Conservation (phyloP, 1,139 yeast genomes). For the Kazachstania sp. region DNA sequence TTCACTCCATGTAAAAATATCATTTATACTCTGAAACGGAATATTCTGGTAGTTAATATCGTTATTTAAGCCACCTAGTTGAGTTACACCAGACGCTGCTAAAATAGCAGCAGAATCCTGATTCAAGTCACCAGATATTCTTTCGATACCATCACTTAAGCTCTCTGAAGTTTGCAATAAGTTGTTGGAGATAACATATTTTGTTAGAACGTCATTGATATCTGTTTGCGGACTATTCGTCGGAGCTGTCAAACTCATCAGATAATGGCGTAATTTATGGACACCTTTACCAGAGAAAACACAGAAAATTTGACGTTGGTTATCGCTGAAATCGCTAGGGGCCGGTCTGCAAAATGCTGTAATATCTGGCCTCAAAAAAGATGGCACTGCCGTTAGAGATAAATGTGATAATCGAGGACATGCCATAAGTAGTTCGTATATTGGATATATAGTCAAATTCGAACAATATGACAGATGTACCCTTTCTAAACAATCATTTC, state of each 20-base stretch:
- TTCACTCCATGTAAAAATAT: conserved; percentile 22
- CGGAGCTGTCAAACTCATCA: conserved; percentile 37
- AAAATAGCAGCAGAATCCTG: conserved; percentile 31
- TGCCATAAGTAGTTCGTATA: conserved; percentile 59
- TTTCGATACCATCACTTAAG: conserved; percentile 23
- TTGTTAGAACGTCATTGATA: conserved; percentile 26
- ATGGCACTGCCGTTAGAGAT: conserved; percentile 79
- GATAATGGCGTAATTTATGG: conserved; percentile 54
- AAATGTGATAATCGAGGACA: conserved; percentile 87
- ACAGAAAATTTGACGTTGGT: conserved; percentile 80
- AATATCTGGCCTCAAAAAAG: conserved; percentile 78
- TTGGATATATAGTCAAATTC: conserved; percentile 64
- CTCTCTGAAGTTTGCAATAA: conserved; percentile 21
- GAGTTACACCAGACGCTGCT: conserved; percentile 30
- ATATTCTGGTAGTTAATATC: conserved; percentile 28
- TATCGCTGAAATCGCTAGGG: conserved; percentile 84
- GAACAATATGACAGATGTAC: conserved; percentile 91
- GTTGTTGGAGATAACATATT: conserved; percentile 25
- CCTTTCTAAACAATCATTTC: conserved; percentile 72
- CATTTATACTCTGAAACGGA: conserved; percentile 27
- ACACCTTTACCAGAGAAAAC: conserved; percentile 94
- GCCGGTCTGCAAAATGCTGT: conserved; percentile 89
- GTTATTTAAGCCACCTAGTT: conserved; percentile 25
- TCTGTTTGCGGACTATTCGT: conserved; percentile 31
- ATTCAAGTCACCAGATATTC: conserved; percentile 26